Conservation (phyloP, 2,329 filamentous ascomycete species). For the Hymenoscyphus infarciens region DNA sequence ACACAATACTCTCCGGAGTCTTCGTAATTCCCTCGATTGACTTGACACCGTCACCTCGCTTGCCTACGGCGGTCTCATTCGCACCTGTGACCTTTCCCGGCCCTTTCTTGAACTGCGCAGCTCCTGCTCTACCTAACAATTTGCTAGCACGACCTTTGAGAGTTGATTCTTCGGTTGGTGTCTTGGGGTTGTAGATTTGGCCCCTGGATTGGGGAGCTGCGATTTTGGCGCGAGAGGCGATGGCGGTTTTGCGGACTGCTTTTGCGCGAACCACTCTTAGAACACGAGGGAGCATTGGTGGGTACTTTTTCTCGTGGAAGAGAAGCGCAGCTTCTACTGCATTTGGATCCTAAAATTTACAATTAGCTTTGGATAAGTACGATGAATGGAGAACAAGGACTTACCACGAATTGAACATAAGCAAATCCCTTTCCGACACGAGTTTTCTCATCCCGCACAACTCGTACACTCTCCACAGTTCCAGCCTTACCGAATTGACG, state of each 20-base stretch:
- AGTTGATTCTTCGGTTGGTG: conserved; percentile 66
- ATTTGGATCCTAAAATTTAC: conserved; percentile 62
- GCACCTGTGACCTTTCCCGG: conserved; percentile 27
- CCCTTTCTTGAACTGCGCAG: conserved; percentile 38
- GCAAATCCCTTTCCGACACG: conserved; percentile 95
- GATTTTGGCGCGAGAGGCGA: conserved; percentile 24
- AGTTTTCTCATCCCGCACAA: conserved; percentile 84
- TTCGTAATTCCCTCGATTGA: conserved; percentile 40
- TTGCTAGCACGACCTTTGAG: conserved; percentile 70
- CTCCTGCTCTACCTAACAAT: conserved; percentile 68
- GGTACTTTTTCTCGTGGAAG: conserved; percentile 86
- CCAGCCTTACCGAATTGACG: conserved; percentile 72
- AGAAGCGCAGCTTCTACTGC: conserved; percentile 87
- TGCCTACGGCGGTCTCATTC: conserved; percentile 28
- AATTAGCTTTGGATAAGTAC: conserved; percentile 21
- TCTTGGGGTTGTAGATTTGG: conserved; percentile 62
- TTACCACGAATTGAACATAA: conserved; percentile 87
- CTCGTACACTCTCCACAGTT: conserved; percentile 87
- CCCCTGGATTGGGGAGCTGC: conserved; percentile 35
- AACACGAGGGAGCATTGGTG: conserved; percentile 85
- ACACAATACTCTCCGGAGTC: conserved; percentile 69
- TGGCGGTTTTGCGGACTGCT: conserved; percentile 39
- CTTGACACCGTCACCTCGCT: conserved; percentile 18
- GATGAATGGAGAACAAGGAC: conserved; percentile 23
- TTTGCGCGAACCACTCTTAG: conserved; percentile 79